These are phyloP conservation scores for Syncephalastrum racemosum DNA, from an alignment of 371 early-diverging fungal genomes.

Conservation along the genomic window DNA sequence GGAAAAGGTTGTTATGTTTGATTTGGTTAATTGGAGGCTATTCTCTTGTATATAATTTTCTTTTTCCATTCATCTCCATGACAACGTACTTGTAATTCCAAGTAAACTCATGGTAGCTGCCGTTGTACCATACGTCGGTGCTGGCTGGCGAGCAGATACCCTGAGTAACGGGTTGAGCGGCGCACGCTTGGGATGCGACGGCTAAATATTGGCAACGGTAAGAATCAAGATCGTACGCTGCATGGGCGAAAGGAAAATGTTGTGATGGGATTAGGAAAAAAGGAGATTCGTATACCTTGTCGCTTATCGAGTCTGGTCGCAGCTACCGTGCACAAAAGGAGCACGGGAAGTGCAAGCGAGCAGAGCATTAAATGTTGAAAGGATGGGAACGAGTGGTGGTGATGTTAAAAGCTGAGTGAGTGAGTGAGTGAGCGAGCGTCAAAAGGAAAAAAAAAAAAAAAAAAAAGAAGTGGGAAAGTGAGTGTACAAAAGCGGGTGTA, in stretches of 20 bases:
- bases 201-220: conserved; percentile 15
- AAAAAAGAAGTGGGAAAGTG: conserved; percentile 6
- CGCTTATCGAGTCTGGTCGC: conserved; percentile 10
- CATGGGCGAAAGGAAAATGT: conserved; percentile 1
- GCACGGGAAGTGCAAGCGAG: background rate
- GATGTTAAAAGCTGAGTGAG: background rate
- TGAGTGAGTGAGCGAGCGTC: no score
- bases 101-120: conserved; percentile 39
- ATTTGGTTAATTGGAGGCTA: conserved; percentile 5
- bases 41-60: background rate
- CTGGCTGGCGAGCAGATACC: conserved; percentile 35
- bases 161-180: conserved; percentile 26
- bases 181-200: conserved; percentile 34
- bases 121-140: conserved; percentile 34
- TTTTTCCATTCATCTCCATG: background rate
- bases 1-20: conserved; percentile 10
- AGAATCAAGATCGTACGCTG: background rate
- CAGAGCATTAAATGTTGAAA: no score
- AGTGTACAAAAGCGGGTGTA: background rate
- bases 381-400: conserved; percentile 6
- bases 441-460: no score
- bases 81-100: conserved; percentile 47
- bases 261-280: background rate
- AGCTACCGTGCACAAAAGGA: background rate
- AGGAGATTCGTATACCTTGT: conserved; percentile 9